These are phyloP conservation scores for Corniculantispora saksenae DNA, from an alignment of 2,329 filamentous ascomycete genomes.

Conservation along the genomic window DNA sequence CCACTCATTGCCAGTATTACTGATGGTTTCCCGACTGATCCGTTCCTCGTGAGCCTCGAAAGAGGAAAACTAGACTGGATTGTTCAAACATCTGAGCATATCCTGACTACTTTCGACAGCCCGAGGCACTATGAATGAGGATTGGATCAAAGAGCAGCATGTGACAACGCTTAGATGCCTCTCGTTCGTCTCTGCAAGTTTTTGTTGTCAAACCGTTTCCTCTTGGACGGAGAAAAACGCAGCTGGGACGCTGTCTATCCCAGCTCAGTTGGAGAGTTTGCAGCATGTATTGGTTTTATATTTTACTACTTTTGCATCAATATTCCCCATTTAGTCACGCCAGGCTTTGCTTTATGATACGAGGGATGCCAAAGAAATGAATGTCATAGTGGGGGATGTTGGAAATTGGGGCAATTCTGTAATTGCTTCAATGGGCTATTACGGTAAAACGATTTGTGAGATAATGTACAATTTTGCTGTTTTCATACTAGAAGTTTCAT, in stretches of 20 bases:
- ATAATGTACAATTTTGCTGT: conserved; percentile 15
- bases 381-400: background rate
- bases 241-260: background rate
- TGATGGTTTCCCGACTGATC: conserved; percentile 41
- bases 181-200: background rate
- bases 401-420: background rate
- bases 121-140: conserved; percentile 32
- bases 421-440: background rate
- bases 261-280: background rate
- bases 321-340: conserved; percentile 17
- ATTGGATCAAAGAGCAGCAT: background rate
- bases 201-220: background rate
- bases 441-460: conserved; percentile 2
- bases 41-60: conserved; percentile 41
- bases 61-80: conserved; percentile 43
- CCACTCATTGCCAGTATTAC: conserved; percentile 37
- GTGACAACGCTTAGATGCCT: background rate
- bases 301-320: conserved; percentile 10
- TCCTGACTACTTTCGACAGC: conserved; percentile 35
- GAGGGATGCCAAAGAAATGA: background rate
- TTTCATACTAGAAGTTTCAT: background rate
- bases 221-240: background rate
- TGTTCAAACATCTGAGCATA: conserved; percentile 37
- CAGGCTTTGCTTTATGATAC: background rate
- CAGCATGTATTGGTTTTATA: background rate